Percentiles rank a stretch among this genome's conserved stretches.
These are phyloP conservation scores for Neonectria punicea DNA, from an alignment of 2,329 filamentous ascomycete genomes.

Conservation along the genomic window DNA sequence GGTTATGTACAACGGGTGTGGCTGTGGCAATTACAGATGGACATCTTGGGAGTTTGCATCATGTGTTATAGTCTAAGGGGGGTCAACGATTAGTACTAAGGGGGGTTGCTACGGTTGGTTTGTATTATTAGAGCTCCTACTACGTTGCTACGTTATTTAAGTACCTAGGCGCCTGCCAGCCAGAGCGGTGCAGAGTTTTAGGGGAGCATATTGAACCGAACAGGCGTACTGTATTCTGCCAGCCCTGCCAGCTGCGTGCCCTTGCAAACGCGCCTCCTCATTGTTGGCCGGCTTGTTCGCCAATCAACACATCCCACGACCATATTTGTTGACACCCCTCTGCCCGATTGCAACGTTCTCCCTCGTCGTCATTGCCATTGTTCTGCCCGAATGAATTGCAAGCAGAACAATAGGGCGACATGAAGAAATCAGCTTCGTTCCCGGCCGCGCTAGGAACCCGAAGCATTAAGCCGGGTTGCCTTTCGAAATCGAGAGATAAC, in stretches of 20 bases:
- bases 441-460: conserved; percentile 4
- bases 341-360: not conserved
- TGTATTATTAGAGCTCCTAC: not conserved
- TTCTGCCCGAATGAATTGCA: not conserved
- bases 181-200: not conserved
- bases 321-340: not conserved
- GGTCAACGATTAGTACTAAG: not conserved
- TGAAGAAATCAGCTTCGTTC: conserved; percentile 22
- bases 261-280: not conserved
- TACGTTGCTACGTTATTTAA: not conserved
- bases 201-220: not conserved
- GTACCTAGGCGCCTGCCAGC: not conserved
- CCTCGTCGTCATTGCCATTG: not conserved
- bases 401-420: not conserved
- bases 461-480: not conserved
- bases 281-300: not conserved
- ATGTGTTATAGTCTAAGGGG: not conserved
- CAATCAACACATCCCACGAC: conserved; percentile 1
- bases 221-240: not conserved
- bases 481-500: not conserved
- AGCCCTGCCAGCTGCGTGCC: conserved; percentile 9
- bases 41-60: not conserved
- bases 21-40: not conserved
- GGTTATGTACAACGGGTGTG: not conserved
- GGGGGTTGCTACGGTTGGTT: not conserved